Evolutionary conservation across 2,329 filamentous ascomycete genomes (phyloP).

Genomic region (Xylariaceae sp.): DNA sequence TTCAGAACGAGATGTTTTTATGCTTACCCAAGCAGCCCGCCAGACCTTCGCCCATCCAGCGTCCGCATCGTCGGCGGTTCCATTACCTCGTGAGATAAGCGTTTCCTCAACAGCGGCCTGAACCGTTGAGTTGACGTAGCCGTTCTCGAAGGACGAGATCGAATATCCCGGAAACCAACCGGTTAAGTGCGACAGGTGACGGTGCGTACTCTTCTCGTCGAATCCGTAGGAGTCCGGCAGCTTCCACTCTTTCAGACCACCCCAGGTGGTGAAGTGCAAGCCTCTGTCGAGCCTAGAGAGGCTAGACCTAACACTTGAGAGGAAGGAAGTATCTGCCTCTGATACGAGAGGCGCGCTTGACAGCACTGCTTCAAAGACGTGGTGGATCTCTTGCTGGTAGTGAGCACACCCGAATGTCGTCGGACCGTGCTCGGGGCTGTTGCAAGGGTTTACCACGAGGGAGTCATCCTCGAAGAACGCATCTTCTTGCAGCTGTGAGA

Average conservation of each 20-base stretch:
- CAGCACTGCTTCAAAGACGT: constrained; percentile 45
- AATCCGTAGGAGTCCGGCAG: constrained; percentile 36
- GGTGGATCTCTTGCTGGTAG: constrained; percentile 54
- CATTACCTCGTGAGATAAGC: constrained; percentile 49
- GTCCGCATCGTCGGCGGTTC: constrained; percentile 51
- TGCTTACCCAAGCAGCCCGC: constrained; percentile 49
- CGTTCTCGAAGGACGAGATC: constrained; percentile 45
- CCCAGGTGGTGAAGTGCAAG: constrained; percentile 35
- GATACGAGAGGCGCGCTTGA: constrained; percentile 26
- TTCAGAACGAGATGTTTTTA: no score
- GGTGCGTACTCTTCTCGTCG: constrained; percentile 34
- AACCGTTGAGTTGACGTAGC: constrained; percentile 47
- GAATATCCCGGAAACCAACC: constrained; percentile 60
- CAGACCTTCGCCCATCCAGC: constrained; percentile 62
- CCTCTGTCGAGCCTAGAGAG: constrained; percentile 41
- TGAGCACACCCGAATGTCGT: constrained; percentile 58
- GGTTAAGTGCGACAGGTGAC: constrained; percentile 57
- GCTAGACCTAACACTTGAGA: constrained; percentile 42
- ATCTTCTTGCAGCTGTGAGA: constrained; percentile 56
- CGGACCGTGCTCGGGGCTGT: constrained; percentile 59
- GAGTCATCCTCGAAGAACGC: constrained; percentile 52
- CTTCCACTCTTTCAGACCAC: constrained; percentile 42
- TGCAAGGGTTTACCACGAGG: constrained; percentile 60
- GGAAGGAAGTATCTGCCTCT: constrained; percentile 36
- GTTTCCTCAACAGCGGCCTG: constrained; percentile 49